Evolutionary conservation across 495 filamentous ascomycete species (phyloP).

Genomic region (Hypoxylon fragiforme): DNA sequence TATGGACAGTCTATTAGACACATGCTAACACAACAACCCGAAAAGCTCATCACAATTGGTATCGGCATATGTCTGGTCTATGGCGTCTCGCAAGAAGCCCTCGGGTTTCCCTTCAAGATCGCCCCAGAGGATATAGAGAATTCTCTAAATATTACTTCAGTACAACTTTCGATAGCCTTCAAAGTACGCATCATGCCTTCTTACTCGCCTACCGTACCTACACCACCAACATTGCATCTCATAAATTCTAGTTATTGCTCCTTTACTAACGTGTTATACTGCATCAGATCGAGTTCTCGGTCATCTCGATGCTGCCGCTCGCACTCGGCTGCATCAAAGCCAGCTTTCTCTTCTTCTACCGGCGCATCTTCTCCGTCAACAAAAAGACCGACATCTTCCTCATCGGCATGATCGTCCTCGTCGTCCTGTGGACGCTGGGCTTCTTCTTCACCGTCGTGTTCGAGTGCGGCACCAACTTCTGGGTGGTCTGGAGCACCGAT

Average conservation of each 20-base stretch:
- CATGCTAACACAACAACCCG: too few relatives aligned
- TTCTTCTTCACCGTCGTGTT: slow-evolving; percentile 35
- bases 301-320: slow-evolving; percentile 27
- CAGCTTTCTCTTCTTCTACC: slow-evolving; percentile 39
- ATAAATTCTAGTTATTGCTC: too few relatives aligned
- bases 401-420: slow-evolving; percentile 11
- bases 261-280: neutral
- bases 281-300: slow-evolving; percentile 26
- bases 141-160: neutral
- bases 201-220: neutral
- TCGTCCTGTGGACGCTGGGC: slow-evolving; percentile 15
- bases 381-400: slow-evolving; percentile 14
- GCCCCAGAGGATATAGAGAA: slow-evolving; percentile 3
- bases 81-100: slow-evolving; percentile 23
- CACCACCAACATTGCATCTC: neutral
- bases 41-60: slow-evolving; percentile 13
- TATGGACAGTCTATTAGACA: too few relatives aligned
- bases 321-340: slow-evolving; percentile 33
- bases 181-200: slow-evolving; percentile 4
- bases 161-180: slow-evolving; percentile 12
- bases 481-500: slow-evolving; percentile 15
- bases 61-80: slow-evolving; percentile 18
- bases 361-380: slow-evolving; percentile 32
- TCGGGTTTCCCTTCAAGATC: slow-evolving; percentile 10
- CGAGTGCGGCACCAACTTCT: slow-evolving; percentile 26